Conservation (phyloP, 140 eudicot genomes). For the Senecio squalidus region DNA sequence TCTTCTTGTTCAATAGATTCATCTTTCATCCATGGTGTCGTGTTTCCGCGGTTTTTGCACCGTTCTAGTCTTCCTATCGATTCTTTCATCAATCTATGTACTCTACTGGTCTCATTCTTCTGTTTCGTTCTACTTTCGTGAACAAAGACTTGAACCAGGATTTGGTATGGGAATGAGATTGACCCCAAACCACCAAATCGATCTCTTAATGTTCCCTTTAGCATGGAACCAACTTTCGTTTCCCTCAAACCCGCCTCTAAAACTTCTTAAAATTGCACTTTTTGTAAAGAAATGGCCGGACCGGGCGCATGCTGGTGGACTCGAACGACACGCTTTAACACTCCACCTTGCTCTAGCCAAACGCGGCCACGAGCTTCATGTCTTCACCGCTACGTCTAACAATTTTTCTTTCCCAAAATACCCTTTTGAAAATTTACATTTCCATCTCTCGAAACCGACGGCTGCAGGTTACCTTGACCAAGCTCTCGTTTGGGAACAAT, state of each 20-base stretch:
- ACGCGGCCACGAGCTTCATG: constrained; percentile 71
- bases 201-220: constrained; percentile 38
- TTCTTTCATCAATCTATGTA: constrained; percentile 40
- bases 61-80: constrained; percentile 34
- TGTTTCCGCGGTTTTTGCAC: constrained; percentile 34
- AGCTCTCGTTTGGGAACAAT: constrained; percentile 54
- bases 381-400: constrained; percentile 56
- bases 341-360: constrained; percentile 65
- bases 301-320: constrained; percentile 57
- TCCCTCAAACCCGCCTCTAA: constrained; percentile 42
- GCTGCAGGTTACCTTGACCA: constrained; percentile 60
- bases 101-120: constrained; percentile 43
- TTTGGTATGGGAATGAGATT: background rate
- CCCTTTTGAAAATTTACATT: constrained; percentile 33
- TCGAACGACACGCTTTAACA: constrained; percentile 68
- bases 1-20: constrained; percentile 7
- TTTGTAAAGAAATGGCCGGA: constrained; percentile 79
- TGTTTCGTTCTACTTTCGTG: constrained; percentile 16
- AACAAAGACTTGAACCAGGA: constrained; percentile 9
- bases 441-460: constrained; percentile 57
- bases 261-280: constrained; percentile 61
- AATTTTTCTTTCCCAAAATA: constrained; percentile 42
- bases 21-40: constrained; percentile 23
- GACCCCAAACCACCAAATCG: constrained; percentile 14
- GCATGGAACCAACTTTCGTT: constrained; percentile 70